Evolutionary conservation across 148 eudicot genomes (phyloP).

Genomic region (Talinum fruticosum): DNA sequence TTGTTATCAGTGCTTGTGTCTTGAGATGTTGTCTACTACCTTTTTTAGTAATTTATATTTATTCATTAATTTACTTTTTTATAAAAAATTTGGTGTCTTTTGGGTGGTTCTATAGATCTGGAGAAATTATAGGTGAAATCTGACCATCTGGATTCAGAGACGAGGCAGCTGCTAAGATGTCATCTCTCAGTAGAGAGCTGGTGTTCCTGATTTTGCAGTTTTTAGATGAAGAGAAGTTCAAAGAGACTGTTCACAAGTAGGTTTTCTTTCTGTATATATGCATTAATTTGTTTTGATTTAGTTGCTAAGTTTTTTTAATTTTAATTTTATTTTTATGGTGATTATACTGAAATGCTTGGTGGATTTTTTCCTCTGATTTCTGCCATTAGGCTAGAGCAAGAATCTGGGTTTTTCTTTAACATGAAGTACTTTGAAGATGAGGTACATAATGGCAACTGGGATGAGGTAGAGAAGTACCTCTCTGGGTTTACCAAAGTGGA

Average conservation of each 20-base stretch:
- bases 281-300: slow-evolving; percentile 8
- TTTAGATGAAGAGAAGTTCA: slow-evolving; percentile 85
- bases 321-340: slow-evolving; percentile 10
- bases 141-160: slow-evolving; percentile 22
- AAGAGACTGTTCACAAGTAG: slow-evolving; percentile 85
- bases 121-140: slow-evolving; percentile 18
- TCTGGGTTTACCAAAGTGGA: slow-evolving; percentile 65
- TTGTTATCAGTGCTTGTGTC: slow-evolving; percentile 3
- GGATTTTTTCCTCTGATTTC: not conserved
- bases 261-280: slow-evolving; percentile 11
- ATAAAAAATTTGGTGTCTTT: slow-evolving; percentile 9
- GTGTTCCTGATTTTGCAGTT: slow-evolving; percentile 80
- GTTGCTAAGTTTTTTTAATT: slow-evolving; percentile 1
- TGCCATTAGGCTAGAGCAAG: slow-evolving; percentile 59
- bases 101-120: slow-evolving; percentile 44
- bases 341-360: slow-evolving; percentile 6
- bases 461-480: slow-evolving; percentile 67
- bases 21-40: slow-evolving; percentile 5
- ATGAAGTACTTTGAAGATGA: slow-evolving; percentile 73
- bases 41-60: not conserved
- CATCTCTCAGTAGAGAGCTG: slow-evolving; percentile 84
- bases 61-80: slow-evolving; percentile 8
- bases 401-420: slow-evolving; percentile 70
- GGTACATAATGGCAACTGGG: slow-evolving; percentile 61
- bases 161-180: slow-evolving; percentile 41